Evolutionary conservation across 2,329 filamentous ascomycete genomes (phyloP).

Genomic region (Boeremia lycopersici): DNA sequence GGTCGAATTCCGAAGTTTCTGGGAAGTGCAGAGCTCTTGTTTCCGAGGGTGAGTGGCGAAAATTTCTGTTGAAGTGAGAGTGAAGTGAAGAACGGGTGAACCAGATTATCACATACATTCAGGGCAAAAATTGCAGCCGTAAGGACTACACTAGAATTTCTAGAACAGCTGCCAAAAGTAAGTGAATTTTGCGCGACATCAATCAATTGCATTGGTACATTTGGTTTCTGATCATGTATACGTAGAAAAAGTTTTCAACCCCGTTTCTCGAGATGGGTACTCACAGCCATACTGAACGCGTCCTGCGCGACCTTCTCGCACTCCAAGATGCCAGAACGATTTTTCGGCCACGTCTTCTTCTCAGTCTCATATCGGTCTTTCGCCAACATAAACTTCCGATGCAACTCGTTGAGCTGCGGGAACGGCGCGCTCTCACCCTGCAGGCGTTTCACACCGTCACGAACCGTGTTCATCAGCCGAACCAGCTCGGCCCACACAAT

Average conservation of each 20-base stretch:
- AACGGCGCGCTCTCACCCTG: neutral
- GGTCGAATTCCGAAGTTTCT: no score
- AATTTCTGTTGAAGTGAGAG: no score
- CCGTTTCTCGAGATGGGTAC: neutral
- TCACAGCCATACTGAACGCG: constrained; percentile 7
- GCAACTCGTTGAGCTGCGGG: constrained; percentile 10
- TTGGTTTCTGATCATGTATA: neutral
- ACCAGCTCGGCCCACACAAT: constrained; percentile 21
- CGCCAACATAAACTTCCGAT: constrained; percentile 11
- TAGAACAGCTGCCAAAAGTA: no score
- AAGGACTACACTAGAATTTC: no score
- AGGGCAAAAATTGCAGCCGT: no score
- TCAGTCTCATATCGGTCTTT: constrained; percentile 15
- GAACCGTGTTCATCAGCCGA: constrained; percentile 16
- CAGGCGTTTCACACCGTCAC: neutral
- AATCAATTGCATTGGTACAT: no score
- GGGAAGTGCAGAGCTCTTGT: no score
- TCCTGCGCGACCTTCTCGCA: constrained; percentile 20
- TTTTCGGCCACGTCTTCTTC: constrained; percentile 11
- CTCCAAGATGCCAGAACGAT: neutral
- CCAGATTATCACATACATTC: no score
- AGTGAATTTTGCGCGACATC: no score
- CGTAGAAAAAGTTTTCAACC: neutral
- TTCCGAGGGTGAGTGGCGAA: no score
- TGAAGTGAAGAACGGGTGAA: no score